Base-by-base conservation (phyloP, 495 filamentous ascomycete species). In the Podospora bellae-mahoneyi region DNA sequence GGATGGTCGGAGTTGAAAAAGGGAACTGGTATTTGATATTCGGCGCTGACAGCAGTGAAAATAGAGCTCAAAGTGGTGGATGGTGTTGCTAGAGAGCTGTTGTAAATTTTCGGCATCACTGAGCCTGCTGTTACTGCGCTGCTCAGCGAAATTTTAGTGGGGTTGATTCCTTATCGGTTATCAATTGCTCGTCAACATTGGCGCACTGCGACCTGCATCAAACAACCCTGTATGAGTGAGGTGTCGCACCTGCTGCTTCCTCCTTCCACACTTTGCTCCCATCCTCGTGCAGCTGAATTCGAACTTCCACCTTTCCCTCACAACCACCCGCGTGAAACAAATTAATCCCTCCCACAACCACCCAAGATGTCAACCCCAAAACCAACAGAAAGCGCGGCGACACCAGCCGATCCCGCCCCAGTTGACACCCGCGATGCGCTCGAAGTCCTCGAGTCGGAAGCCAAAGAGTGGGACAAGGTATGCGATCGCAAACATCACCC, bases 401-500 rank as follows among this genome's bases (percentile, higher is more conserved):
- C 62, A 60, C 65, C 34, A 63, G 69, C 70, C n/a, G 74, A 76
- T n/a, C 70, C 72, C 15, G 55, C 66, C 16, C 74, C 77, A 1
- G 73, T 64, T 55, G 77, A 79, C 65, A 74, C 66, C 30, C 68
- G 77, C 19, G 93, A 95, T 73, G 87, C 92, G 62, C 85, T 97
- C 60, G 93, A 93, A 71, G 86, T 88, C 55, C 88, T 98, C 6
- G 94, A 97, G 75, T 86, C 87, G 55, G 93, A 97, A 76, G 88
- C 90, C 34, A 92, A 92, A 62, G 95, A 98, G 74, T 97, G 93
- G 74, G 87, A 89, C 64, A 98, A 97, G 85, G 92, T 66, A 34
- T 59, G 39, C 20, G 55, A 19, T 23, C 30, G 18, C 61, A 18
- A 23, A 26, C 58, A 60, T 32, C 13, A 60, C 44, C 10, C 23